A percentile compares a stretch with the other conserved stretches of the same genome.
These are phyloP conservation scores for Aspergillus pseudoviridinutans DNA, from an alignment of 2,329 filamentous ascomycete genomes.

Conservation along the genomic window DNA sequence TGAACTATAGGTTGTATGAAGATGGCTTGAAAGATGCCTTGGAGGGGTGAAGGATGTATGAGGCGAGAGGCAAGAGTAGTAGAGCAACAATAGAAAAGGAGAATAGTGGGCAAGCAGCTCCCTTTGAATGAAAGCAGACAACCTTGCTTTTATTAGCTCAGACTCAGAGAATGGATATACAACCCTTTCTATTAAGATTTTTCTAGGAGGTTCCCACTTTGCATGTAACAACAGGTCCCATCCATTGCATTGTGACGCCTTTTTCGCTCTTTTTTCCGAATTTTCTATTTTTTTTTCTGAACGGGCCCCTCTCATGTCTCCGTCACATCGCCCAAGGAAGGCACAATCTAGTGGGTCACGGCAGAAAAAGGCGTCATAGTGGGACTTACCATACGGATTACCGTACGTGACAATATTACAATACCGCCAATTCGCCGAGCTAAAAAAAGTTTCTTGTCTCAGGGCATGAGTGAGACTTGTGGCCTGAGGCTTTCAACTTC, in stretches of 20 bases:
- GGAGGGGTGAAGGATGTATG: background rate
- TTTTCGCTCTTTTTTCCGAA: constrained; percentile 8
- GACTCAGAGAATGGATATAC: constrained; percentile 2
- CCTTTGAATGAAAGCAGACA: constrained; percentile 18
- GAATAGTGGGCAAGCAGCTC: constrained; percentile 15
- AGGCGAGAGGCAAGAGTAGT: constrained; percentile 2
- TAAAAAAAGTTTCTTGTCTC: background rate
- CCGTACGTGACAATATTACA: constrained; percentile 9
- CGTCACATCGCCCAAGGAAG: constrained; percentile 12
- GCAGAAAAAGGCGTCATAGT: constrained; percentile 25
- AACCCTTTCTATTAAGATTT: constrained; percentile 12
- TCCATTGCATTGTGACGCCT: background rate
- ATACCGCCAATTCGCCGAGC: background rate
- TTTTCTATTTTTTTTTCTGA: constrained; percentile 14
- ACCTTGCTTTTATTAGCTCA: constrained; percentile 10
- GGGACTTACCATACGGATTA: constrained; percentile 19
- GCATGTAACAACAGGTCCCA: constrained; percentile 21
- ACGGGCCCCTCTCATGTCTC: constrained; percentile 21
- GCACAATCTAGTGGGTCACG: constrained; percentile 9
- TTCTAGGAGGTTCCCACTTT: constrained; percentile 25
- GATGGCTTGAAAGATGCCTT: background rate
- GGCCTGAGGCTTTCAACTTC: background rate
- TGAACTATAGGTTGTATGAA: background rate
- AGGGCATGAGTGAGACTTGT: background rate
- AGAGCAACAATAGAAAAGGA: constrained; percentile 6